These are phyloP conservation scores for Podila verticillata DNA, from an alignment of 192 early-diverging fungal genomes.

Conservation along the genomic window DNA sequence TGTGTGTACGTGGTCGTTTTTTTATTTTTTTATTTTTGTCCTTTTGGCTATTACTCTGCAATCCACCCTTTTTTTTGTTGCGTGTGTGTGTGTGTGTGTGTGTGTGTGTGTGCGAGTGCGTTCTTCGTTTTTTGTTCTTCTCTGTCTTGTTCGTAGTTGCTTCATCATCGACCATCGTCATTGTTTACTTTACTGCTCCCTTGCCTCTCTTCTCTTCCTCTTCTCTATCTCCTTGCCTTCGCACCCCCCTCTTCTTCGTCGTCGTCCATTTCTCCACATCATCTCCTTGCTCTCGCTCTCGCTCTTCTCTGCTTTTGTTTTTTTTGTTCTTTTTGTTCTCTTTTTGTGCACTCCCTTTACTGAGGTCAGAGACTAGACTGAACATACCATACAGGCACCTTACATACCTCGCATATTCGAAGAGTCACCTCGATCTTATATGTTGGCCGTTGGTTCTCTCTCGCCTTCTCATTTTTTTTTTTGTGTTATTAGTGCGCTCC, in stretches of 20 bases:
- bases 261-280: background rate
- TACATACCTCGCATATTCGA: too few relatives aligned
- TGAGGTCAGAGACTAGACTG: background rate
- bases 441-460: too few relatives aligned
- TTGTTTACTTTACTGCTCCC: constrained; percentile 3
- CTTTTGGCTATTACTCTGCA: background rate
- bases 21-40: background rate
- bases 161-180: constrained; percentile 18
- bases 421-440: too few relatives aligned
- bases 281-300: background rate
- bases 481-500: too few relatives aligned
- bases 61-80: background rate
- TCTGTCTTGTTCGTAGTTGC: constrained; percentile 1
- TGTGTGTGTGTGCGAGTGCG: too few relatives aligned
- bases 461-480: too few relatives aligned
- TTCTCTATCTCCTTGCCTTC: background rate
- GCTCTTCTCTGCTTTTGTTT: background rate
- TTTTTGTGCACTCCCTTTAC: background rate
- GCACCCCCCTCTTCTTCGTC: background rate
- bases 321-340: background rate
- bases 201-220: background rate
- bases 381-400: background rate
- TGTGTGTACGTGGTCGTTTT: too few relatives aligned
- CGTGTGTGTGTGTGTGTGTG: too few relatives aligned
- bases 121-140: background rate